phyloP scores from a whole-genome alignment of 176 grass and related monocot genomes.

The Urochloa ruziziensis region DNA sequence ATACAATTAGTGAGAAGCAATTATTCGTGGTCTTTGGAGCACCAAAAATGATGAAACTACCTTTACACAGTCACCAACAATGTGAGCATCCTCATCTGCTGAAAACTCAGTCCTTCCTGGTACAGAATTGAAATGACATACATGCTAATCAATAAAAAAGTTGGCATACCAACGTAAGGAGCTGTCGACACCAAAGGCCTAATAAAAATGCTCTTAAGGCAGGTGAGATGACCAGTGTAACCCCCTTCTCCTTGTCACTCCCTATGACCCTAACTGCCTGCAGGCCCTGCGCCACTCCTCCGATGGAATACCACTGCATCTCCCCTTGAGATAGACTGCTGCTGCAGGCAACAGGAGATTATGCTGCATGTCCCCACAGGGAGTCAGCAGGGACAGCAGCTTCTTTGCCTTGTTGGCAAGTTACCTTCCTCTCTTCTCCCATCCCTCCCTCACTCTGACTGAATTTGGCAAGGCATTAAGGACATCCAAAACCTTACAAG shows the following conservation, averaged over 20 bases:
- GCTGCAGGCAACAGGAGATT: not conserved
- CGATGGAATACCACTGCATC: not conserved
- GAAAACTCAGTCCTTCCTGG: slow-evolving; percentile 86
- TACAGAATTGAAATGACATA: slow-evolving; percentile 36
- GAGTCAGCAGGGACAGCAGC: not conserved
- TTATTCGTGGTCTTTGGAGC: not conserved
- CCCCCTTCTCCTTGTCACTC: not conserved
- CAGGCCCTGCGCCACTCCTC: too few species aligned
- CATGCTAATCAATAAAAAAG: slow-evolving; percentile 17
- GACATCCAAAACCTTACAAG: not conserved
- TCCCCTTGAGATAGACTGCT: not conserved
- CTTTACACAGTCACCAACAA: slow-evolving; percentile 99
- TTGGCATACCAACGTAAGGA: not conserved
- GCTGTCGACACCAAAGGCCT: not conserved
- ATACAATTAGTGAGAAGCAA: slow-evolving; percentile 19
- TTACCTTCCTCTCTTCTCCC: not conserved
- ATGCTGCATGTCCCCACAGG: too few species aligned
- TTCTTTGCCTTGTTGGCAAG: not conserved
- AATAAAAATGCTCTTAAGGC: not conserved
- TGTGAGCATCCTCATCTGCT: slow-evolving; percentile 88
- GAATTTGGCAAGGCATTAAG: not conserved
- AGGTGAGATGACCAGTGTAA: too few species aligned
- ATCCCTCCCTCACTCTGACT: not conserved
- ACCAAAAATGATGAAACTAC: slow-evolving; percentile 34
- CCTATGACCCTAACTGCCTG: too few species aligned